Base-by-base conservation (phyloP, 148 eudicot genomes). In the Camellia lanceoleosa region DNA sequence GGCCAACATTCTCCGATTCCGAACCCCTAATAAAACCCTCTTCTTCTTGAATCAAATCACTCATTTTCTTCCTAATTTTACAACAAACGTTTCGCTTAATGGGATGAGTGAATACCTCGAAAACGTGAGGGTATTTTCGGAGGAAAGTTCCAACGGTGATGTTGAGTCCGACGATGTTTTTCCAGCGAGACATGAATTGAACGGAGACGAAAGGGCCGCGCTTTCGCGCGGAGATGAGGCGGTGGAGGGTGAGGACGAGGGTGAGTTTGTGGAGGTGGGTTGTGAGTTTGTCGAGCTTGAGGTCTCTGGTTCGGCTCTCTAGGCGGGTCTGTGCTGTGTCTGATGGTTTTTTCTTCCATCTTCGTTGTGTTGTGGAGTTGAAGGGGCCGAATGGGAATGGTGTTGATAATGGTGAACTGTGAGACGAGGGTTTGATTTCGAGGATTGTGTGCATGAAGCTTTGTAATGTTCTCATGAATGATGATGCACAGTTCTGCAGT, bases 61-160 rank as follows among this genome's bases (percentile, higher is more conserved):
- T 64, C 87, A 94, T 87, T 74, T 86, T 82, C 6, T 66, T 20
- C 1, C 83, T 88, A 30, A 90, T 59, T 69, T 80, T 77, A 78
- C 97, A 94, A 71, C 98, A 94, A 20, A 83, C 49, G 67, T 90
- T 92, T 75, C 87, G 79, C 79, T 73, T 86, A 0, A 87, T 74
- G 3, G 92, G 94, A 85, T 92, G 96, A 42, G 85, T 88, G 64
- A 92, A 92, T 43, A 92, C 87, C 78, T 94, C 91, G 63, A 94
- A 94, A 73, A 94, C 72, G 68, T 90, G 93, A 6, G 30, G 97
- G 62, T 89, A 87, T 44, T 88, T 85, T 3, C 86, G 68, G 12
- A 92, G 51, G 23, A 90, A 89, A 56, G 82, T 85, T 46, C 89
- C 90, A 73, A 84, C 76, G 52, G 83, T 73, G 42, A 86, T 85